These are phyloP conservation scores for Leccinum pellstonianum DNA, from an alignment of 768 basidiomycete genomes.

Conservation along the genomic window DNA sequence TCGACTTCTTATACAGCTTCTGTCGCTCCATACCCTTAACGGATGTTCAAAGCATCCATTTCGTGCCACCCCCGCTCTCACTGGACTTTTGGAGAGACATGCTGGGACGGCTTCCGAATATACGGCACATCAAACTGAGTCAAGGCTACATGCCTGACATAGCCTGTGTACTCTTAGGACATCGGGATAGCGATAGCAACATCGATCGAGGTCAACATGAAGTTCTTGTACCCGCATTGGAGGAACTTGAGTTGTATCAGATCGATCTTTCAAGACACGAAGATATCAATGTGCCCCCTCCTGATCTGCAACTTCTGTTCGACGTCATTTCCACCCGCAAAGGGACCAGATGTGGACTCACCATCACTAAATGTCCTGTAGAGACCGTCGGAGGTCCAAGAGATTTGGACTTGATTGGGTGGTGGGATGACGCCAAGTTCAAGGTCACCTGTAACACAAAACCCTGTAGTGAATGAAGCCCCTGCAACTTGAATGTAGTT, in stretches of 20 bases:
- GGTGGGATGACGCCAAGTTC: not conserved
- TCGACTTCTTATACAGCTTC: not conserved
- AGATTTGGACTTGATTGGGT: not conserved
- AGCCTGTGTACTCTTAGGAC: not conserved
- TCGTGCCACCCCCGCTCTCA: not conserved
- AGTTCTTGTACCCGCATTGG: not conserved
- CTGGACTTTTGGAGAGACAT: conserved; percentile 7
- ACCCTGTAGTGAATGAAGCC: too few relatives aligned
- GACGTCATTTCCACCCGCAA: not conserved
- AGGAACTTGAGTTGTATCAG: not conserved
- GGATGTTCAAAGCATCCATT: not conserved
- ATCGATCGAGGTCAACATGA: not conserved
- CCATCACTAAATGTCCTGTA: not conserved
- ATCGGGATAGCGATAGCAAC: not conserved
- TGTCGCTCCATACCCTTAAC: conserved; percentile 2
- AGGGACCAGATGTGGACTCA: not conserved
- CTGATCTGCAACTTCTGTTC: not conserved
- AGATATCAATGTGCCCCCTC: not conserved
- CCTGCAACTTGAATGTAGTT: too few relatives aligned
- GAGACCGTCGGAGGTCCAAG: not conserved
- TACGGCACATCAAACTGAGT: not conserved
- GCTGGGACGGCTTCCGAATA: not conserved
- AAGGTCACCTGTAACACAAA: not conserved
- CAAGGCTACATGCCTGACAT: not conserved
- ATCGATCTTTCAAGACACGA: not conserved